Evolutionary conservation across 345 rosid species (phyloP).

Genomic region (Salix viminalis): DNA sequence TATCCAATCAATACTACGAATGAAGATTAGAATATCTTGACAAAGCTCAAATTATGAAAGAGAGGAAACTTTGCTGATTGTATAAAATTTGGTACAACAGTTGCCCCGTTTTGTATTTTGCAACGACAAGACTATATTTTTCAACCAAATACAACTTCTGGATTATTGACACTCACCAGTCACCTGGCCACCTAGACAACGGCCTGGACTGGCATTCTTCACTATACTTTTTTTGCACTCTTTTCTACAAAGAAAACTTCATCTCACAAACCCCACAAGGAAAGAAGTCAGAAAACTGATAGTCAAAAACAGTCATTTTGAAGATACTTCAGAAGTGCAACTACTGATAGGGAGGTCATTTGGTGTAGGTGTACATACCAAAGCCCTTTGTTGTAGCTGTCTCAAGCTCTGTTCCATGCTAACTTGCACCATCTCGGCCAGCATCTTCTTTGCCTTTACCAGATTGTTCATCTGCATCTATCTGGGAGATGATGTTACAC

Average conservation of each 20-base stretch:
- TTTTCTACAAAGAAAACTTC: slow-evolving; percentile 27
- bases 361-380: slow-evolving; percentile 63
- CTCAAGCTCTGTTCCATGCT: slow-evolving; percentile 98
- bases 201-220: slow-evolving; percentile 83
- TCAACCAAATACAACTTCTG: slow-evolving; percentile 8
- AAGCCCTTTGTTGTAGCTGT: slow-evolving; percentile 90
- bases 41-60: not conserved
- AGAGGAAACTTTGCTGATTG: slow-evolving; percentile 13
- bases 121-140: slow-evolving; percentile 23
- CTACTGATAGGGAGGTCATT: slow-evolving; percentile 53
- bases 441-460: slow-evolving; percentile 94
- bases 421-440: slow-evolving; percentile 96
- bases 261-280: slow-evolving; percentile 17
- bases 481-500: slow-evolving; percentile 79
- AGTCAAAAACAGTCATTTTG: slow-evolving; percentile 29
- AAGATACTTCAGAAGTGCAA: slow-evolving; percentile 50
- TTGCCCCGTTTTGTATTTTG: slow-evolving; percentile 1
- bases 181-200: slow-evolving; percentile 55
- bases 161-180: slow-evolving; percentile 54
- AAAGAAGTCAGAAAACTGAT: not conserved
- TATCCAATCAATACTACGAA: not conserved
- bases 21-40: not conserved
- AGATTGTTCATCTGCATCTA: slow-evolving; percentile 86
- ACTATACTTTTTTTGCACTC: slow-evolving; percentile 15
- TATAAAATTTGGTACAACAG: slow-evolving; percentile 19